Evolutionary conservation across 2,329 filamentous ascomycete genomes (phyloP).

Genomic region (Gyromitra esculenta): DNA sequence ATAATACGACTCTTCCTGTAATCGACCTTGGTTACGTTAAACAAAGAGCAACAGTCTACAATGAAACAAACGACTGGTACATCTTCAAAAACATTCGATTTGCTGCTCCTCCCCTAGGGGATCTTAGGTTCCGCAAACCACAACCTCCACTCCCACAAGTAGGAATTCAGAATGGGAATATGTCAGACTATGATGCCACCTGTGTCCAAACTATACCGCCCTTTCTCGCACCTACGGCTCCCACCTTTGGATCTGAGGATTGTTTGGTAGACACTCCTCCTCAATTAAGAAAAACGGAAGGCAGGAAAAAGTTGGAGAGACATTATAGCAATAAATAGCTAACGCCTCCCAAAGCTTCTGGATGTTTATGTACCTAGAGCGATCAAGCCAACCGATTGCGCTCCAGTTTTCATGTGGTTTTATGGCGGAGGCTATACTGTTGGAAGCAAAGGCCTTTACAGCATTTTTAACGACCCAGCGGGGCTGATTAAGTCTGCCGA

Average conservation of each 20-base stretch:
- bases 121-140: constrained; percentile 62
- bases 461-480: constrained; percentile 26
- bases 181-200: constrained; percentile 47
- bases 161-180: constrained; percentile 59
- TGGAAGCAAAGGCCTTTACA: constrained; percentile 43
- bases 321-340: background rate
- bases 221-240: constrained; percentile 26
- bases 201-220: constrained; percentile 58
- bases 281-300: background rate
- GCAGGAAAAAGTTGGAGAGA: background rate
- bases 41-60: constrained; percentile 59
- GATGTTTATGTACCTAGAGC: constrained; percentile 50
- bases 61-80: constrained; percentile 59
- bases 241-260: constrained; percentile 60
- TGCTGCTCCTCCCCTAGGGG: constrained; percentile 62
- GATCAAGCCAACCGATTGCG: constrained; percentile 18
- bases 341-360: constrained; percentile 35
- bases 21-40: constrained; percentile 60
- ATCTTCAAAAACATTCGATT: constrained; percentile 63
- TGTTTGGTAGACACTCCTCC: constrained; percentile 60
- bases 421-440: constrained; percentile 44
- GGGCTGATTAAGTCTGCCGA: constrained; percentile 41
- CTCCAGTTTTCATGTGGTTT: constrained; percentile 49
- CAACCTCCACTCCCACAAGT: constrained; percentile 59
- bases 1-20: constrained; percentile 56